These are phyloP conservation scores for Russula dissimulans DNA, from an alignment of 768 basidiomycete species.

Conservation along the genomic window DNA sequence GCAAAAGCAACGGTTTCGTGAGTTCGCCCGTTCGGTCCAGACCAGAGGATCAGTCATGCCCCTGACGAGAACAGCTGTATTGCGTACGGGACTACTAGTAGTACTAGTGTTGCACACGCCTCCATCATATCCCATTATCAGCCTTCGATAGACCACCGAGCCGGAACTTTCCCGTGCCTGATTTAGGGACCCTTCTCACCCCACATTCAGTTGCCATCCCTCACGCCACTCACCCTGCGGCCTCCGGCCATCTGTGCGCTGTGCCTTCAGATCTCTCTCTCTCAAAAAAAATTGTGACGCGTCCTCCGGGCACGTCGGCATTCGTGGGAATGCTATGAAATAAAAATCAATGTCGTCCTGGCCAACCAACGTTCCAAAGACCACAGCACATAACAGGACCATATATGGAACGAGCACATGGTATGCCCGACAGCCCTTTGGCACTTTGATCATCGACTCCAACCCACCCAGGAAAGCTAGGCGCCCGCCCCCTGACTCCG, in stretches of 20 bases:
- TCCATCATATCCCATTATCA: not conserved
- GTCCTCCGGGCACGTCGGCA: not conserved
- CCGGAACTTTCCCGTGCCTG: not conserved
- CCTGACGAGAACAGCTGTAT: not conserved
- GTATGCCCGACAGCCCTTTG: no score
- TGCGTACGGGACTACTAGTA: not conserved
- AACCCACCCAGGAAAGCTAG: no score
- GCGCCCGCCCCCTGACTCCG: not conserved
- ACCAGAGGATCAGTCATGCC: not conserved
- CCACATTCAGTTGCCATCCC: no score
- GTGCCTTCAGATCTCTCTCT: no score
- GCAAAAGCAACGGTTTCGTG: not conserved
- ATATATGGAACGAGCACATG: no score
- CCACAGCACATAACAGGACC: no score
- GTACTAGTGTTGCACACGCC: not conserved
- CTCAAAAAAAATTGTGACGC: no score
- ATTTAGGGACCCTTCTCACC: not conserved
- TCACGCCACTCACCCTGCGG: not conserved
- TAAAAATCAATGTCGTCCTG: no score
- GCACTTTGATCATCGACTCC: no score
- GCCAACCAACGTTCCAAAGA: not conserved
- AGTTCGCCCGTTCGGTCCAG: not conserved
- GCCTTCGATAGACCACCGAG: not conserved
- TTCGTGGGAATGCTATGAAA: not conserved
- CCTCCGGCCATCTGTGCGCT: not conserved